Evolutionary conservation across 768 basidiomycete genomes (phyloP).

Genomic region (Podaxis sp.): DNA sequence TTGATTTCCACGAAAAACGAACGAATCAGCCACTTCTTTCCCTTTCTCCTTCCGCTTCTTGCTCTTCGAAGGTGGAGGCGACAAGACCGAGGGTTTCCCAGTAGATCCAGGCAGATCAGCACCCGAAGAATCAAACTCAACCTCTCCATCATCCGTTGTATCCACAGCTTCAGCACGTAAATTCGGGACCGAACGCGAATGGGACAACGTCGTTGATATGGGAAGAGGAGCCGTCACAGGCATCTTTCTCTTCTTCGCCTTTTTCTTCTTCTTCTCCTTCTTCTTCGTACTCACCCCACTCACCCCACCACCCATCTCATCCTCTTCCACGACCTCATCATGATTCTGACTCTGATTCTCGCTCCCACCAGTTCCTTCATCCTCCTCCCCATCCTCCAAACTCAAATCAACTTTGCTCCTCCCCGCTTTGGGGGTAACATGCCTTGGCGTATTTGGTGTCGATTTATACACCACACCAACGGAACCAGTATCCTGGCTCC

Average conservation of each 20-base stretch:
- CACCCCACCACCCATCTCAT: constrained; percentile 14
- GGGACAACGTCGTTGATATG: constrained; percentile 9
- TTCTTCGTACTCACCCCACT: constrained; percentile 11
- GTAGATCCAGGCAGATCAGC: background rate
- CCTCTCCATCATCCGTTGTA: background rate
- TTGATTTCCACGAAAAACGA: constrained; percentile 8
- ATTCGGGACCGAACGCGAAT: constrained; percentile 19
- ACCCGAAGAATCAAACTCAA: background rate
- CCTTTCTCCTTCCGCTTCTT: background rate
- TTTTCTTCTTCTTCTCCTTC: constrained; percentile 17
- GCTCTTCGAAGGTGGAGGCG: background rate
- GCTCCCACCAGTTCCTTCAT: constrained; percentile 3
- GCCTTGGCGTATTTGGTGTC: background rate
- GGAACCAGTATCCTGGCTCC: background rate
- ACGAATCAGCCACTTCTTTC: background rate
- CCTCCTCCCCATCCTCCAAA: constrained; percentile 10
- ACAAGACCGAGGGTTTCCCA: background rate
- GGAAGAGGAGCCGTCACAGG: constrained; percentile 6
- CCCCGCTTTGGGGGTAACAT: background rate
- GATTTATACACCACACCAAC: constrained; percentile 4
- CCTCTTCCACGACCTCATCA: background rate
- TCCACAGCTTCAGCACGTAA: background rate
- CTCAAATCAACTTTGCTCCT: constrained; percentile 17
- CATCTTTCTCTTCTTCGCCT: constrained; percentile 13
- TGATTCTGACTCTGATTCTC: background rate